Conservation (phyloP, 2,329 filamentous ascomycete species). For the Tothia fuscella region DNA sequence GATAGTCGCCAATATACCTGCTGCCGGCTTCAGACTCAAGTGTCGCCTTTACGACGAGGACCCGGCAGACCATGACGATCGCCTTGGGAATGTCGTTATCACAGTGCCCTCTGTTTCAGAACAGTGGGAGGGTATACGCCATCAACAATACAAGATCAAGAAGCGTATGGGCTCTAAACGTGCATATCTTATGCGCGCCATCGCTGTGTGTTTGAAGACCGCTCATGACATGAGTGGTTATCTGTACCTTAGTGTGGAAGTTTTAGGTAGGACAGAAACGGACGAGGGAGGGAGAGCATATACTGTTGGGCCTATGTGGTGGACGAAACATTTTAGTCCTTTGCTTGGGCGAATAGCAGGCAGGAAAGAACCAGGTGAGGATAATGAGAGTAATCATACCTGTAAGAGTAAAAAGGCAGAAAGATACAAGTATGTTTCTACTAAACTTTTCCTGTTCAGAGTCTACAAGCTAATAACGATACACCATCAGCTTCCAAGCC, state of each 20-base stretch:
- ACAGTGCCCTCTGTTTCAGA: conserved; percentile 47
- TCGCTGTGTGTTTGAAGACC: conserved; percentile 50
- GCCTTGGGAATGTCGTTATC: conserved; percentile 75
- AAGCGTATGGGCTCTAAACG: conserved; percentile 80
- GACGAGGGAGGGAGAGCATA: conserved; percentile 51
- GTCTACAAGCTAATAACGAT: background rate
- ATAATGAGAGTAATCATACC: conserved; percentile 20
- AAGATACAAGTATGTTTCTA: conserved; percentile 58
- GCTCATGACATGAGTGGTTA: conserved; percentile 56
- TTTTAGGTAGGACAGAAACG: conserved; percentile 60
- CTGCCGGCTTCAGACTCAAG: conserved; percentile 71
- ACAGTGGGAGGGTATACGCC: conserved; percentile 55
- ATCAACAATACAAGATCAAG: conserved; percentile 58
- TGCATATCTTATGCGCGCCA: conserved; percentile 63
- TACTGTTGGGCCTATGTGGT: conserved; percentile 65
- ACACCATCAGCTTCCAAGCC: conserved; percentile 78
- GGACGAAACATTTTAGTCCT: conserved; percentile 77
- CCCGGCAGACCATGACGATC: conserved; percentile 71
- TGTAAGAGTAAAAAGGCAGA: conserved; percentile 42
- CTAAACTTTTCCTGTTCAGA: background rate
- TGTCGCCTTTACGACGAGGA: conserved; percentile 87
- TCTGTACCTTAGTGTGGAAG: conserved; percentile 60
- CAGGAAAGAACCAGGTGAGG: conserved; percentile 42
- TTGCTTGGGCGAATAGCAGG: conserved; percentile 75
- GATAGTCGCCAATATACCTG: conserved; percentile 77